Base-by-base conservation (phyloP, 208 protist species). In the Acanthamoeba culbertsoni region DNA sequence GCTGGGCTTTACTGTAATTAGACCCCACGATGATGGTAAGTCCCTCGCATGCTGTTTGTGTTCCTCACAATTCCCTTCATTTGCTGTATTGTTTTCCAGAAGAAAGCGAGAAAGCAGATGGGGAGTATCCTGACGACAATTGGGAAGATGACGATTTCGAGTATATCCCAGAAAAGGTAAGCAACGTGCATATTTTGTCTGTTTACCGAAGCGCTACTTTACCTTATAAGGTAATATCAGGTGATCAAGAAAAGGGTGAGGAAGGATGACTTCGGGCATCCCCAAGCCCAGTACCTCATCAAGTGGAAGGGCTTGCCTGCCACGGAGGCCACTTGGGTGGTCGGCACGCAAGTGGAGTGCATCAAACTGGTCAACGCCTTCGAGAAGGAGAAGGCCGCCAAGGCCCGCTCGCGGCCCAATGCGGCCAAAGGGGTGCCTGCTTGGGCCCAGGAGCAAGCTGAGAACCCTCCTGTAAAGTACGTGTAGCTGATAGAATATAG, bases 351-450 rank as follows among this genome's bases (percentile, higher is more conserved):
- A 18, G 35, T 18, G 42, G 65, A 75, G 65, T 75, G 65, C 65
- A 75, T 75, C 65, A 75, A 75, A 16, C 65, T 75, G 33, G 65
- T 75, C 10, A 75, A 75, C 65, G 65, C 65, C 23, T 75, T 75
- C 65, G 65, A 75, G 23, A 35, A 43, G 8, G 65, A 75, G 37
- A 35, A 75, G 65, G 33, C 6, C 35, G 20, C 10, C 10, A 75
- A 42, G 65, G 37, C 35, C 65, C 35, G n/a, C n/a, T n/a, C n/a
- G n/a, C n/a, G 42, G 65, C 33, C 35, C 37, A 75, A 35, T 26
- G 37, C 28, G 37, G 65, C 16, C 0, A 1, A 59, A 59, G 51
- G 51, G 51, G 23, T 23, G 23, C 16, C 16, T n/a, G 51, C 23
- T 59, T n/a, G 55, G 55, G 55, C 55, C 55, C 26, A 63, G 26